phyloP scores from a whole-genome alignment of 805 yeast species.

The Candida coquimbonensis region DNA sequence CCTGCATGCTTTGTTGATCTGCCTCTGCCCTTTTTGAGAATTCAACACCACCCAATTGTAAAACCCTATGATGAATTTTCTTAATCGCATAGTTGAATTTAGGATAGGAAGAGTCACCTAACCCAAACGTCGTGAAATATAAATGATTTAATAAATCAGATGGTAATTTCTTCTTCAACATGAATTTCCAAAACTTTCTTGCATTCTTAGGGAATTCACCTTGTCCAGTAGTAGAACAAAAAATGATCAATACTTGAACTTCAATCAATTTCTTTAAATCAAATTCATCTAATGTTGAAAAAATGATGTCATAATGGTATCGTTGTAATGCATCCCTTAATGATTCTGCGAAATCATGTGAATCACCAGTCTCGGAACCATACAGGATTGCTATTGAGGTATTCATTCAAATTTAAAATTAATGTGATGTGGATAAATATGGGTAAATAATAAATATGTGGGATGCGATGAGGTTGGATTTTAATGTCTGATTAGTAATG shows the following conservation, averaged over 20 bases:
- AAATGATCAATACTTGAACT: constrained; percentile 40
- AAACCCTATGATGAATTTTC: constrained; percentile 69
- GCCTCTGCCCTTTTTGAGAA: constrained; percentile 75
- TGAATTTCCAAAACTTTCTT: constrained; percentile 62
- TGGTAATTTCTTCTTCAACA: constrained; percentile 64
- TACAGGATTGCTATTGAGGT: constrained; percentile 55
- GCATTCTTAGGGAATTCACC: constrained; percentile 86
- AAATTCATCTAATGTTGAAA: constrained; percentile 54
- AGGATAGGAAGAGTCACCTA: constrained; percentile 92
- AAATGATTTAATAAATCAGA: constrained; percentile 52
- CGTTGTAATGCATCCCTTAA: constrained; percentile 51
- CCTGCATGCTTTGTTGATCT: constrained; percentile 77
- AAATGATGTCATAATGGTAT: constrained; percentile 39
- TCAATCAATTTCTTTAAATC: constrained; percentile 47
- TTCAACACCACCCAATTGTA: constrained; percentile 77
- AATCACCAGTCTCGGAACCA: constrained; percentile 91
- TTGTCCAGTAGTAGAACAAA: constrained; percentile 92
- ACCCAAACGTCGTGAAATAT: constrained; percentile 68
- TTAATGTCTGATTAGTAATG: too few species aligned
- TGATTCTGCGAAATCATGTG: constrained; percentile 75
- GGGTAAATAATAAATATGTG: background rate
- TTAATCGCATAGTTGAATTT: constrained; percentile 82
- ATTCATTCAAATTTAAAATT: constrained; percentile 7
- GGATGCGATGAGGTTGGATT: too few species aligned
- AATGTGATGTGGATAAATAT: background rate